Percentiles rank a stretch among this genome's conserved stretches.
These are phyloP conservation scores for Lentinula boryana DNA, from an alignment of 768 basidiomycete genomes.

Conservation along the genomic window DNA sequence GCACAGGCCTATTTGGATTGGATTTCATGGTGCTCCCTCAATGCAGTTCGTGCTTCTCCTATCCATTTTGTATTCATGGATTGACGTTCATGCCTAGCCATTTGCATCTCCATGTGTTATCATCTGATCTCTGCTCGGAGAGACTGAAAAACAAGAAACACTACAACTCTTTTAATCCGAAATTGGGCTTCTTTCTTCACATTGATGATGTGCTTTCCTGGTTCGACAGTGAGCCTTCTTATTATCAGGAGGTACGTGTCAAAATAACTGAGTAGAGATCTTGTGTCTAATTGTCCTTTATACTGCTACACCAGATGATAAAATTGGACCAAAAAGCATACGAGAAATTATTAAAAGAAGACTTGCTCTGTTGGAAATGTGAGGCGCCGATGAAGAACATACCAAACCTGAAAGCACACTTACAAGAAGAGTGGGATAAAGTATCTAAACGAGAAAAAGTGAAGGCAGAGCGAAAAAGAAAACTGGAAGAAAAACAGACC, in stretches of 20 bases:
- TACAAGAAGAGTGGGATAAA: conserved; percentile 68
- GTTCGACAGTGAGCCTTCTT: conserved; percentile 64
- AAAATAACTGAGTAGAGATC: no score
- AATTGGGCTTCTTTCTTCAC: conserved; percentile 76
- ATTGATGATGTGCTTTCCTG: conserved; percentile 74
- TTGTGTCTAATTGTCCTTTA: not conserved
- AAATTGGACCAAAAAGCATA: conserved; percentile 45
- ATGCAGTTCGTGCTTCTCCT: conserved; percentile 59
- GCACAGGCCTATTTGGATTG: conserved; percentile 46
- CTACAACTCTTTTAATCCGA: conserved; percentile 87
- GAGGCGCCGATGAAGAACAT: conserved; percentile 59
- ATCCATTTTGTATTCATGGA: not conserved
- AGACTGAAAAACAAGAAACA: conserved; percentile 84
- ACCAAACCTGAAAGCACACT: conserved; percentile 67
- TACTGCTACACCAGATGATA: conserved; percentile 37
- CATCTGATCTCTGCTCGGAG: conserved; percentile 66
- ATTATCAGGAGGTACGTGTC: conserved; percentile 41
- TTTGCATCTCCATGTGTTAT: conserved; percentile 81
- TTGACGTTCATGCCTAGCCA: conserved; percentile 40
- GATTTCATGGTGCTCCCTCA: conserved; percentile 83
- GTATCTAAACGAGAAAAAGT: conserved; percentile 35
- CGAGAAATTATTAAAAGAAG: conserved; percentile 62
- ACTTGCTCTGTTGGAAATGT: conserved; percentile 69
- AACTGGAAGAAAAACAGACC: conserved; percentile 22
- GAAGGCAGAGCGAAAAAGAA: conserved; percentile 34